Percentiles rank a stretch among this genome's conserved stretches.
Evolutionary conservation across 2,329 filamentous ascomycete species (phyloP).

Genomic region (Endocalyx cinctus): DNA sequence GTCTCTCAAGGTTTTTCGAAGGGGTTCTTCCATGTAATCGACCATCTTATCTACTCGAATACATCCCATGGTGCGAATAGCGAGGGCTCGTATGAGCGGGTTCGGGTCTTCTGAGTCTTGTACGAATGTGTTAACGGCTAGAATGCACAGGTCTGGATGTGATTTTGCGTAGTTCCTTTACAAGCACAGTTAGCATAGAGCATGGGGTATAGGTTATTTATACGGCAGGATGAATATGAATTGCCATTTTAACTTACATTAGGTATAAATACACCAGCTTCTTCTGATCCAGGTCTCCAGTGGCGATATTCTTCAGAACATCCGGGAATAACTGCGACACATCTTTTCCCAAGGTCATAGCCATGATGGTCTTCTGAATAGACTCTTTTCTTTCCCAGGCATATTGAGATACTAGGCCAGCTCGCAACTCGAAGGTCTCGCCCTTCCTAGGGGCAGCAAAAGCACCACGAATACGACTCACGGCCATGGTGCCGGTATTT

Average conservation of each 20-base stretch:
- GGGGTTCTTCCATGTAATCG: constrained; percentile 98
- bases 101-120: constrained; percentile 99
- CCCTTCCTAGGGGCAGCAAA: constrained; percentile 92
- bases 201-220: too few relatives aligned
- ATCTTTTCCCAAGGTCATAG: constrained; percentile 98
- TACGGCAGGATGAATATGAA: too few relatives aligned
- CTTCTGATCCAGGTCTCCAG: constrained; percentile 92
- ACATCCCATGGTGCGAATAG: constrained; percentile 97
- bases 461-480: constrained; percentile 91
- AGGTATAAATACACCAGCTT: constrained; percentile 98
- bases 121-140: constrained; percentile 98
- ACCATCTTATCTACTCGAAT: constrained; percentile 99
- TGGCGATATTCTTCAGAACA: constrained; percentile 98
- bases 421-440: constrained; percentile 95
- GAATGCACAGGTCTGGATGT: constrained; percentile 95
- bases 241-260: constrained; percentile 65
- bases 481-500: constrained; percentile 64
- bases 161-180: constrained; percentile 97
- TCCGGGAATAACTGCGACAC: constrained; percentile 96
- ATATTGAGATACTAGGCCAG: constrained; percentile 96
- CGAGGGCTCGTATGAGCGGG: constrained; percentile 87
- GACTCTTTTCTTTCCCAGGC: constrained; percentile 98
- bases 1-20: constrained; percentile 92
- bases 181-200: constrained; percentile 21
- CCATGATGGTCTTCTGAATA: constrained; percentile 99